phyloP scores from a whole-genome alignment of 1,284 basidiomycete genomes.

The Puccinia horiana region DNA sequence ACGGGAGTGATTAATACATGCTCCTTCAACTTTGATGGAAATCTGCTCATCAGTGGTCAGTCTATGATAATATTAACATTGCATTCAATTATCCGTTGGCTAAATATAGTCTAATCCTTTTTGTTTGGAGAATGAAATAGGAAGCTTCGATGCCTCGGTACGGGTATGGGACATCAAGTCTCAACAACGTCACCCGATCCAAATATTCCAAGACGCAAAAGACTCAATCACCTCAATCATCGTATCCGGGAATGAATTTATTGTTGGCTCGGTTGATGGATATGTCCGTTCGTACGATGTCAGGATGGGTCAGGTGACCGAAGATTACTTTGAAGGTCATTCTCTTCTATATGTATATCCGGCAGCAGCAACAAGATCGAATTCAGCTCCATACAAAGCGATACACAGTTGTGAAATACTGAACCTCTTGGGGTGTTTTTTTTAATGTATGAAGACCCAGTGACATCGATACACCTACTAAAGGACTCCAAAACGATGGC shows the following conservation, averaged over 20 bases:
- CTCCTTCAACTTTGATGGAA: constrained; percentile 82
- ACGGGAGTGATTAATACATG: constrained; percentile 86
- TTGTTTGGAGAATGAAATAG: too few relatives aligned
- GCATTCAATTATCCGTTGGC: neutral
- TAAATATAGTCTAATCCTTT: too few relatives aligned
- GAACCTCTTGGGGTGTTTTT: neutral
- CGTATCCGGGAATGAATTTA: constrained; percentile 69
- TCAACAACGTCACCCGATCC: constrained; percentile 78
- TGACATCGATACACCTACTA: constrained; percentile 76
- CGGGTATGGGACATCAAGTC: constrained; percentile 64
- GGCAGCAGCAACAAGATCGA: too few relatives aligned
- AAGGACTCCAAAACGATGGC: constrained; percentile 75
- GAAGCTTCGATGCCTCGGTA: constrained; percentile 53
- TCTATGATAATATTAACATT: neutral
- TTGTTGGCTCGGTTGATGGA: constrained; percentile 86
- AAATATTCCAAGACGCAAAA: constrained; percentile 81
- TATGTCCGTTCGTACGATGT: constrained; percentile 88
- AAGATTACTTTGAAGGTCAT: constrained; percentile 85
- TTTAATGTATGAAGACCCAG: constrained; percentile 67
- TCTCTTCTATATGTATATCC: too few relatives aligned
- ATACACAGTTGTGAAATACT: too few relatives aligned
- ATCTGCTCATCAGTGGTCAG: constrained; percentile 79
- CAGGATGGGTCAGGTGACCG: constrained; percentile 80
- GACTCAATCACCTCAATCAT: constrained; percentile 82
- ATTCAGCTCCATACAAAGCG: too few relatives aligned